These are phyloP conservation scores for Monilinia fructicola DNA, from an alignment of 2,329 filamentous ascomycete species.

Conservation along the genomic window DNA sequence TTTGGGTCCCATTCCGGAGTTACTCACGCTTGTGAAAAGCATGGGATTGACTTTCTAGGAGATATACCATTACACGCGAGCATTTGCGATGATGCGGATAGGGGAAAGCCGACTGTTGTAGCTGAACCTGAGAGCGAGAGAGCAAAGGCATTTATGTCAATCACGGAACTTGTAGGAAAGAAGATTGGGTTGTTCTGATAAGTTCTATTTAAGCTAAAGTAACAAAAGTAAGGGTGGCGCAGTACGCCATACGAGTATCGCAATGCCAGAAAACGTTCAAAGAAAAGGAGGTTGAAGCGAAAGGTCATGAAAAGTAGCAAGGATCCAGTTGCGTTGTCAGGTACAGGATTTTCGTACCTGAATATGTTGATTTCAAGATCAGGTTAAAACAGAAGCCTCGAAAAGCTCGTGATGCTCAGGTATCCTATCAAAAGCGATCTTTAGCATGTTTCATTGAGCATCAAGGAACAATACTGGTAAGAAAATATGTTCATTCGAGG, in stretches of 20 bases:
- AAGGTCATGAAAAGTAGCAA: not conserved
- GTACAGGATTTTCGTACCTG: slow-evolving; percentile 16
- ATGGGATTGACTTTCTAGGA: slow-evolving; percentile 77
- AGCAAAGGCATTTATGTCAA: slow-evolving; percentile 67
- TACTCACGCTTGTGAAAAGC: slow-evolving; percentile 64
- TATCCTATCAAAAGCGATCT: slow-evolving; percentile 25
- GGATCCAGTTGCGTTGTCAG: not conserved
- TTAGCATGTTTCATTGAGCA: slow-evolving; percentile 26
- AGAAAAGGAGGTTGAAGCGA: not conserved
- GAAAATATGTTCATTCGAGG: slow-evolving; percentile 31
- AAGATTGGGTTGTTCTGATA: slow-evolving; percentile 34
- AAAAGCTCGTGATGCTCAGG: slow-evolving; percentile 12
- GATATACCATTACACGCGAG: slow-evolving; percentile 84
- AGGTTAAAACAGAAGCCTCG: slow-evolving; percentile 7
- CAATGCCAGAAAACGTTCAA: not conserved
- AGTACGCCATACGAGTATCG: not conserved
- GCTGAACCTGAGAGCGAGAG: slow-evolving; percentile 76
- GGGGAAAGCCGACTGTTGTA: slow-evolving; percentile 86
- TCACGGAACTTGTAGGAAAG: slow-evolving; percentile 57
- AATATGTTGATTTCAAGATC: slow-evolving; percentile 12
- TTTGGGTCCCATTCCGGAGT: slow-evolving; percentile 70
- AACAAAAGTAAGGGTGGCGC: not conserved
- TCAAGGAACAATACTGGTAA: slow-evolving; percentile 16
- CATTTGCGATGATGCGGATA: slow-evolving; percentile 85
- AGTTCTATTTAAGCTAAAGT: not conserved